Percentiles rank a stretch among this genome's conserved stretches.
Evolutionary conservation across 768 basidiomycete species (phyloP).

Genomic region (Polyporus arcularius): DNA sequence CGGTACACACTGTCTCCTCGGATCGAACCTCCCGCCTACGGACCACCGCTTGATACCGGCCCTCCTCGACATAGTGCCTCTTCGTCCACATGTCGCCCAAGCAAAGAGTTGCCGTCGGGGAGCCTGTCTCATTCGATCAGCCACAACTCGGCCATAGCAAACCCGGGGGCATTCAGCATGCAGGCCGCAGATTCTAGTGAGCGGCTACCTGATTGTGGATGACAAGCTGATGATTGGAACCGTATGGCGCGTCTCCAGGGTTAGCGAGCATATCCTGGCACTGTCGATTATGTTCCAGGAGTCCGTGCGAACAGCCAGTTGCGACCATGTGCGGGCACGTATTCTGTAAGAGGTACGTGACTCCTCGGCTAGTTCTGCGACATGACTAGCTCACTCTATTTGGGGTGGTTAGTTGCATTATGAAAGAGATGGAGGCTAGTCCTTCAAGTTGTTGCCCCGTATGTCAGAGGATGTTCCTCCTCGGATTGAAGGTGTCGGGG

Average conservation of each 20-base stretch:
- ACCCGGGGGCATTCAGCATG: too few species aligned
- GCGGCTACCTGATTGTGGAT: not conserved
- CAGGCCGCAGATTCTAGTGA: too few species aligned
- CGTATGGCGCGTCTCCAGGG: not conserved
- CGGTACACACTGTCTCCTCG: too few species aligned
- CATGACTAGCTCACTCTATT: not conserved
- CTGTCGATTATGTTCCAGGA: conserved; percentile 20
- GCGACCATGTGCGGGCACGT: conserved; percentile 29
- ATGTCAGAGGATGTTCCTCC: not conserved
- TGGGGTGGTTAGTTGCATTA: not conserved
- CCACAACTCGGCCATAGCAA: too few species aligned
- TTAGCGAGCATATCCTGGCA: conserved; percentile 8
- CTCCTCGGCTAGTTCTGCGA: not conserved
- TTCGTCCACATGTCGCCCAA: too few species aligned
- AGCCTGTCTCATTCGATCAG: too few species aligned
- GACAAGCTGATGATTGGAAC: not conserved
- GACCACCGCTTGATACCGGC: too few species aligned
- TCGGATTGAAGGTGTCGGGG: not conserved
- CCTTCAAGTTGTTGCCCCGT: not conserved
- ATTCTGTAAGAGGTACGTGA: conserved; percentile 25
- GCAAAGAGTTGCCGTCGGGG: too few species aligned
- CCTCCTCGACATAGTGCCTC: too few species aligned
- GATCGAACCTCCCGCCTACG: too few species aligned
- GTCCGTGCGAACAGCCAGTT: conserved; percentile 21
- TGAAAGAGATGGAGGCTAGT: not conserved